Conservation (phyloP, 2,329 filamentous ascomycete genomes). For the Xylaria sp. region DNA sequence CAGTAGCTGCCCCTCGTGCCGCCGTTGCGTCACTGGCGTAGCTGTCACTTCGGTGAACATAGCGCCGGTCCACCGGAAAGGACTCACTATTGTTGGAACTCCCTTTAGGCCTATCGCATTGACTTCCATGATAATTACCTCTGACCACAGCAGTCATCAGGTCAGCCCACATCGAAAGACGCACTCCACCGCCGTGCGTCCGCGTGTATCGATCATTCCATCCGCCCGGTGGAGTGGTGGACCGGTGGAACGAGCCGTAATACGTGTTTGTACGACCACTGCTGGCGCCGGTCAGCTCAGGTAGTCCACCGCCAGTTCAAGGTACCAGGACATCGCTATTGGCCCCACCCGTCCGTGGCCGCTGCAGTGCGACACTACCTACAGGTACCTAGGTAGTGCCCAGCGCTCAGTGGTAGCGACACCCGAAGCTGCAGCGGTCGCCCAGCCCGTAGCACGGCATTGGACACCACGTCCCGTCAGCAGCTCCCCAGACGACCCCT, state of each 20-base stretch:
- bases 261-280: too few species aligned
- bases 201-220: constrained; percentile 13
- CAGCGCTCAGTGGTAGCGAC: too few species aligned
- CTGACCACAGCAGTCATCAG: constrained; percentile 10
- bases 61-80: constrained; percentile 19
- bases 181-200: constrained; percentile 6
- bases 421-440: too few species aligned
- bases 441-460: not conserved
- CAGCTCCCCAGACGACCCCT: too few species aligned
- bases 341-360: not conserved
- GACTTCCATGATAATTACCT: constrained; percentile 3
- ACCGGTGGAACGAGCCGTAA: not conserved
- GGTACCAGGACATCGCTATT: not conserved
- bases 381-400: too few species aligned
- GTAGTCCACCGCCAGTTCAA: not conserved
- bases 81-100: not conserved
- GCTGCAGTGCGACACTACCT: not conserved
- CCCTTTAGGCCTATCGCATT: constrained; percentile 3
- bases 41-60: not conserved
- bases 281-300: constrained; percentile 1
- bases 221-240: constrained; percentile 22
- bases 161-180: constrained; percentile 16
- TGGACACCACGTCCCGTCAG: too few species aligned
- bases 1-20: too few species aligned
- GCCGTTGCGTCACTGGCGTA: constrained; percentile 11